Base-by-base conservation (phyloP, 768 basidiomycete genomes). In the Melanogaster broomeanus region DNA sequence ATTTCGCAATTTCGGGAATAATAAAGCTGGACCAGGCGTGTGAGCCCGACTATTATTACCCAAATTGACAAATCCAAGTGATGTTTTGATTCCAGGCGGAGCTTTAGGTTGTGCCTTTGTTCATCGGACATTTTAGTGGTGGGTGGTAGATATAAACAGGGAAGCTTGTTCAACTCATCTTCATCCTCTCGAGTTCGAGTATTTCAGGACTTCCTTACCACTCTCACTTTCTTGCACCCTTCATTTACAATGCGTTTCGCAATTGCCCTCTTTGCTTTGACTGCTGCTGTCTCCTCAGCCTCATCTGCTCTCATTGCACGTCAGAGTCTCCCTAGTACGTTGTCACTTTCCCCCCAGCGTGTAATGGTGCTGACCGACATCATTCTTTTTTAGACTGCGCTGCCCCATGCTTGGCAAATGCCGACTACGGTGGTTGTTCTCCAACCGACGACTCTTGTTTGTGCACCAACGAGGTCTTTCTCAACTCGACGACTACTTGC, bases 371-470 rank as follows among this genome's bases (percentile, higher is more conserved):
- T 58, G 45, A 43, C 28, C 16, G 40, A 33, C 21, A 21, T 30
- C 5, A 34, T 18, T 47, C 19, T 45, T 35, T 18, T 22, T 30
- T 55, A 88, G 86, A 37, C 47, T 89, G 87, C 61, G 77, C 82
- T 3, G 16, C 15, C 0, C 0, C 64, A 16, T 90, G 88, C 67
- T 57, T 87, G 8, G 44, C 66, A 7, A 64, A 53, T 49, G 75
- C 81, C 8, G 62, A 77, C 57, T 56, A 72, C 18, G 79, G 71
- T 38, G 58, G 55, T 51, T 90, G 88, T 71, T 13, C 48, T 13
- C 9, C 64, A 4, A 66, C 66, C n/a, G 82, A 89, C 69, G 71
- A 78, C 61, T 55, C 57, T 24, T 91, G 89, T 59, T 70, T 86
- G 27, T 88, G 87, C 77, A 67, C 70, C 6, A 72, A 69, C 62